Percentiles rank a stretch among this genome's conserved stretches.
phyloP scores from a whole-genome alignment of 225 moss, liverwort and hornwort species.

The Antitrichia curtipendula region DNA sequence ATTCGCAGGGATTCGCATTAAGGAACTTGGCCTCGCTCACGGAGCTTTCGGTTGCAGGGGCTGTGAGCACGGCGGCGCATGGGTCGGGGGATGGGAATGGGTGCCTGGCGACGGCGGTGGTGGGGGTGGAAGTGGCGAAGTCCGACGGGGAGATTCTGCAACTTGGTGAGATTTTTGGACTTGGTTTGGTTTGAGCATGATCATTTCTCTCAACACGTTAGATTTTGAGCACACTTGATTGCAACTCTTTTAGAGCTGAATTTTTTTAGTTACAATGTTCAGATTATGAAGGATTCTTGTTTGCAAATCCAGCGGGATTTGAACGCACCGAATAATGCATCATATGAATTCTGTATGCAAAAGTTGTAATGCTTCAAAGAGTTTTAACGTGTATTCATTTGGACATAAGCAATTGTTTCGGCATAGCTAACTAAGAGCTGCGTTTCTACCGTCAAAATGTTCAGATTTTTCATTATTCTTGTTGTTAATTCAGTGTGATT shows the following conservation, averaged over 20 bases:
- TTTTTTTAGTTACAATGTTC: background rate
- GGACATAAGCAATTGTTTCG: background rate
- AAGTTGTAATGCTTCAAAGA: background rate
- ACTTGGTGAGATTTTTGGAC: background rate
- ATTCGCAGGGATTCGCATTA: slow-evolving; percentile 33
- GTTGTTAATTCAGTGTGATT: background rate
- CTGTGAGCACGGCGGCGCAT: slow-evolving; percentile 39
- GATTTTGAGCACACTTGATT: background rate
- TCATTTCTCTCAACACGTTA: too few species aligned
- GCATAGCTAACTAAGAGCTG: background rate
- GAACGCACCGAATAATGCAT: background rate
- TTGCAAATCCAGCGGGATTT: background rate
- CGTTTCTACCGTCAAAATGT: too few species aligned
- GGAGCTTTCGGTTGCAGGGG: slow-evolving; percentile 45
- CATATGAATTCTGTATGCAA: background rate
- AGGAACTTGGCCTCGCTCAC: slow-evolving; percentile 53
- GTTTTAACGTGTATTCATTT: background rate
- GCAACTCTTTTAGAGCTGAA: background rate
- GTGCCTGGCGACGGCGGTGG: slow-evolving; percentile 28
- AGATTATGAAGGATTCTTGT: background rate
- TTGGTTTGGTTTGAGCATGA: background rate
- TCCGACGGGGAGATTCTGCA: slow-evolving; percentile 14
- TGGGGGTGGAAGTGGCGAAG: slow-evolving; percentile 21
- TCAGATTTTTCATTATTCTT: background rate
- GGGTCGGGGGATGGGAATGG: slow-evolving; percentile 39